A percentile compares a stretch with the other conserved stretches of the same genome.
Evolutionary conservation across 345 rosid genomes (phyloP).

Genomic region (Mallotus nudiflorus): DNA sequence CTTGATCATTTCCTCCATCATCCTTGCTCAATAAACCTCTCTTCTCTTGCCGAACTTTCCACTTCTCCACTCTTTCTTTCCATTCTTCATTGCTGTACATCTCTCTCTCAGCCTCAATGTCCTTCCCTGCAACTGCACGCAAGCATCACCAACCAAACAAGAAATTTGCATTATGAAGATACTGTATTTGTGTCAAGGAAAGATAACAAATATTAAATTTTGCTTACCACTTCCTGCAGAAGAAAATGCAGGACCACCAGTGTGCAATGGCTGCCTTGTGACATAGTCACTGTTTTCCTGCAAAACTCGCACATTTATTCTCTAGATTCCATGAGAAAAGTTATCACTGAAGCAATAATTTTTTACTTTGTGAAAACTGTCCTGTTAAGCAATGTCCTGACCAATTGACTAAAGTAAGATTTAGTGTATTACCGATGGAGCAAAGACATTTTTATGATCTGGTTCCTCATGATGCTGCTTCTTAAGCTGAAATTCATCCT

Average conservation of each 20-base stretch:
- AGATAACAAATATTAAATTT: background rate
- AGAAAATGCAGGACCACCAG: conserved; percentile 59
- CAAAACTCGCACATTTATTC: conserved; percentile 1
- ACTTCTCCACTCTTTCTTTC: conserved; percentile 91
- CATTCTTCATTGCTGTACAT: conserved; percentile 70
- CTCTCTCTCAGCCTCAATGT: conserved; percentile 76
- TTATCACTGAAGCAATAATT: too few species aligned
- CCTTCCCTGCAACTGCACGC: conserved; percentile 57
- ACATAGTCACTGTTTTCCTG: conserved; percentile 73
- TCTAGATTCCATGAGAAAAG: background rate
- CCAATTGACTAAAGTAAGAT: too few species aligned
- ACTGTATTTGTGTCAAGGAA: too few species aligned
- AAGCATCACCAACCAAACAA: too few species aligned
- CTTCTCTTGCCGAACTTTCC: conserved; percentile 92
- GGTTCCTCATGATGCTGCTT: conserved; percentile 24
- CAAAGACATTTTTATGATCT: conserved; percentile 26
- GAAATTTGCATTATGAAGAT: too few species aligned
- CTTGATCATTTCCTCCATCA: conserved; percentile 56
- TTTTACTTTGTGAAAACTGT: too few species aligned
- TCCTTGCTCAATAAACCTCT: conserved; percentile 70
- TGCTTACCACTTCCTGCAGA: conserved; percentile 74
- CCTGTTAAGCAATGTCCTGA: too few species aligned
- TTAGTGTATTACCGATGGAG: conserved; percentile 38
- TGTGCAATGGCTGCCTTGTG: conserved; percentile 45
- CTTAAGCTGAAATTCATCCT: conserved; percentile 56